Percentiles rank a stretch among this genome's conserved stretches.
phyloP scores from a whole-genome alignment of 2,329 filamentous ascomycete genomes.

The Hymenoscyphus fraxineus region DNA sequence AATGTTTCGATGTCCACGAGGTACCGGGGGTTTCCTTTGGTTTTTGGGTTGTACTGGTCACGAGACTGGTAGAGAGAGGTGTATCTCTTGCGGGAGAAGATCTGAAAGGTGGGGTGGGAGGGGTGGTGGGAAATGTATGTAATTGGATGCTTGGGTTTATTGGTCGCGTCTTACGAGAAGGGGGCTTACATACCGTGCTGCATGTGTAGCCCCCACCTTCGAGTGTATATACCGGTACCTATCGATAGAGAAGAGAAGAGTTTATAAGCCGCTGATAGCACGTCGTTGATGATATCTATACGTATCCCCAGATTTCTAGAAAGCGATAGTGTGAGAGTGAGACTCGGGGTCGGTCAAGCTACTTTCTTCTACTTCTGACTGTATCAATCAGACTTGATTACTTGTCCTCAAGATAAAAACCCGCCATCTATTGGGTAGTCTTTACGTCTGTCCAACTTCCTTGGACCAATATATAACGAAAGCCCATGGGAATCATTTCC shows the following conservation, averaged over 20 bases:
- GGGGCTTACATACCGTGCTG: no score
- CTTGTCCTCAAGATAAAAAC: background rate
- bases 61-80: no score
- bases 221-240: background rate
- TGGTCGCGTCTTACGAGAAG: background rate
- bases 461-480: background rate
- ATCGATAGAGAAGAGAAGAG: background rate
- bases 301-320: background rate
- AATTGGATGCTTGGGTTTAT: background rate
- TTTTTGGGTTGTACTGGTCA: no score
- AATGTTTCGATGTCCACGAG: background rate
- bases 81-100: background rate
- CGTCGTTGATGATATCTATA: background rate
- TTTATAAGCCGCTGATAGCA: background rate
- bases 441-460: background rate
- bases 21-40: no score
- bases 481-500: background rate
- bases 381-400: background rate
- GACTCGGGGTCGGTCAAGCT: no score
- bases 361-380: no score
- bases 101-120: background rate
- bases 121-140: no score
- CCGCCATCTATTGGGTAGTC: background rate
- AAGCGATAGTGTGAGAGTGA: background rate
- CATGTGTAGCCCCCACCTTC: background rate